These are phyloP conservation scores for Picea abies DNA, from an alignment of 83 land plant species.

Conservation along the genomic window DNA sequence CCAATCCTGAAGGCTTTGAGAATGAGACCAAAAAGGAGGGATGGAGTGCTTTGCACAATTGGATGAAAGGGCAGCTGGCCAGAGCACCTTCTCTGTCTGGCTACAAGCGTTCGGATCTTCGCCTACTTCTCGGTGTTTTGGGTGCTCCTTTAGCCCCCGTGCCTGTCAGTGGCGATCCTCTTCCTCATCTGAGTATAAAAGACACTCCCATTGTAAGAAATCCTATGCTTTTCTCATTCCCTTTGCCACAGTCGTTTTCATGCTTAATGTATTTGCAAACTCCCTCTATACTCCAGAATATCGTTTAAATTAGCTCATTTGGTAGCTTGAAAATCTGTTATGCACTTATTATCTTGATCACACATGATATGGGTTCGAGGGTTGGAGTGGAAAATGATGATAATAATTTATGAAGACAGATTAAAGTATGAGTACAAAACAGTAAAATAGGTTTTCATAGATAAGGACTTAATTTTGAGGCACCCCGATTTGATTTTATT, in stretches of 20 bases:
- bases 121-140: conserved; percentile 59
- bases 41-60: conserved; percentile 34
- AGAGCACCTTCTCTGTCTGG: conserved; percentile 14
- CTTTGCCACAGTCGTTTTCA: background rate
- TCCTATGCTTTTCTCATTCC: background rate
- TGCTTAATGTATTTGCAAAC: too few species aligned
- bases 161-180: conserved; percentile 42
- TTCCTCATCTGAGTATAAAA: conserved; percentile 51
- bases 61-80: conserved; percentile 36
- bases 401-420: too few species aligned
- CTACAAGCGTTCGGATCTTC: conserved; percentile 38
- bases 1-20: conserved; percentile 23
- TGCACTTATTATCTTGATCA: too few species aligned
- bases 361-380: too few species aligned
- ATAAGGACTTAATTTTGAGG: too few species aligned
- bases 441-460: too few species aligned
- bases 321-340: too few species aligned
- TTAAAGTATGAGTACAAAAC: too few species aligned
- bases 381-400: too few species aligned
- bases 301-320: too few species aligned
- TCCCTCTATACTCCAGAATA: too few species aligned
- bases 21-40: conserved; percentile 8
- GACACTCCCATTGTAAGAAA: conserved; percentile 59
- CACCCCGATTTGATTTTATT: too few species aligned
- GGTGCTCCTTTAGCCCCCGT: conserved; percentile 70